Evolutionary conservation across 106 monocot species (phyloP).

Genomic region (Alisma plantagoaquatica): DNA sequence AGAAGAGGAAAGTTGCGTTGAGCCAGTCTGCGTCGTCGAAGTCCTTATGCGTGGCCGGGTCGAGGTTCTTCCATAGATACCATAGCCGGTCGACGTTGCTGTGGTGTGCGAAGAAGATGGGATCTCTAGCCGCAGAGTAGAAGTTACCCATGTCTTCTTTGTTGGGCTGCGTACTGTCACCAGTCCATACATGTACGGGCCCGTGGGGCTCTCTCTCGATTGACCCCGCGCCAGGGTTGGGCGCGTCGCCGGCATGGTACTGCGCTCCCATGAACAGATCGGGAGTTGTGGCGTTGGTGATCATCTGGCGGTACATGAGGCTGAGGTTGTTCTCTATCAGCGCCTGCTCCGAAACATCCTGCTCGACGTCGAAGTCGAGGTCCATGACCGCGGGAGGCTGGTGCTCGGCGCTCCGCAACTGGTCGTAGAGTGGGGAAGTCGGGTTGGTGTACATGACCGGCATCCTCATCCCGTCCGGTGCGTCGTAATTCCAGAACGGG

Average conservation of each 20-base stretch:
- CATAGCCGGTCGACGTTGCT: conserved; percentile 19
- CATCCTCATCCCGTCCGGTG: conserved; percentile 15
- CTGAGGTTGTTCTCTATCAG: conserved; percentile 39
- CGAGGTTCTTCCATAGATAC: conserved; percentile 12
- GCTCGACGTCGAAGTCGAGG: conserved; percentile 14
- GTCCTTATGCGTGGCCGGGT: conserved; percentile 3
- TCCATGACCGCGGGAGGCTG: conserved; percentile 23
- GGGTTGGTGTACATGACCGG: conserved; percentile 11
- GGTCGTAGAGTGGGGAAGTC: conserved; percentile 33
- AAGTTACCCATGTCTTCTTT: conserved; percentile 20
- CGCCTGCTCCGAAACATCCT: background rate
- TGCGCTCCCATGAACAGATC: conserved; percentile 36
- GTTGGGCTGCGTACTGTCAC: conserved; percentile 1
- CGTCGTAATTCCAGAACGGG: conserved; percentile 33
- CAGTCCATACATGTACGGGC: conserved; percentile 11
- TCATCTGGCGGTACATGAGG: conserved; percentile 46
- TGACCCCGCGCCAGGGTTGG: too few relatives aligned
- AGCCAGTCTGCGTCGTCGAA: conserved; percentile 15
- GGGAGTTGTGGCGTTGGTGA: conserved; percentile 9
- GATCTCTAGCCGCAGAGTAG: conserved; percentile 23
- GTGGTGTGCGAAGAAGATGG: conserved; percentile 23
- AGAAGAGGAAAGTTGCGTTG: conserved; percentile 27
- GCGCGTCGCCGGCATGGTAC: too few relatives aligned
- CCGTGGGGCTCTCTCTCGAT: conserved; percentile 19
- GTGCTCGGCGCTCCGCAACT: conserved; percentile 1